A percentile compares a stretch with the other conserved stretches of the same genome.
phyloP scores from a whole-genome alignment of 768 basidiomycete species.

The Rhodotorula paludigena region DNA sequence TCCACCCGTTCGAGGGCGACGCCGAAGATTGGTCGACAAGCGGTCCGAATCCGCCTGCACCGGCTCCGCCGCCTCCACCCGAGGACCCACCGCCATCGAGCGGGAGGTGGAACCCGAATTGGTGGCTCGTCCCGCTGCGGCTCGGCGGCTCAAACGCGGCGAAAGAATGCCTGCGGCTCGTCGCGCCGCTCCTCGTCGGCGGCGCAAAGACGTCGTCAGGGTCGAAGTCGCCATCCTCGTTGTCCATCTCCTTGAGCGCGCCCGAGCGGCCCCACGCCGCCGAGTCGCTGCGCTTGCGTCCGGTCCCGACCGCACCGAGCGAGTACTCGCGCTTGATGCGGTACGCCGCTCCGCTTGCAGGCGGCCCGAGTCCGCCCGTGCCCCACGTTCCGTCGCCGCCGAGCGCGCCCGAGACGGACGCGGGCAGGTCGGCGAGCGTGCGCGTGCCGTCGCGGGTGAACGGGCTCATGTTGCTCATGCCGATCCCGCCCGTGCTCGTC shows the following conservation, averaged over 20 bases:
- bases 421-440: not conserved
- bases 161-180: conserved; percentile 42
- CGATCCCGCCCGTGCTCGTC: conserved; percentile 15
- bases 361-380: not conserved
- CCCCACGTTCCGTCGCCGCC: conserved; percentile 1
- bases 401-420: not conserved
- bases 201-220: conserved; percentile 34
- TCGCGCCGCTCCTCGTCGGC: conserved; percentile 42
- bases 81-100: not conserved
- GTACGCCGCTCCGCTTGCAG: conserved; percentile 10
- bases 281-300: conserved; percentile 34
- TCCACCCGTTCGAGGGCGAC: conserved; percentile 6
- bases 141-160: conserved; percentile 38
- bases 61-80: not conserved
- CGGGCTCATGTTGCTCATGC: conserved; percentile 31
- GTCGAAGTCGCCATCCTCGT: conserved; percentile 34
- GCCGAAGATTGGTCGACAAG: not conserved
- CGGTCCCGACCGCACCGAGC: conserved; percentile 38
- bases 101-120: conserved; percentile 41
- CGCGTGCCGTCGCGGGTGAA: conserved; percentile 30
- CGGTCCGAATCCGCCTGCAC: conserved; percentile 9
- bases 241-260: conserved; percentile 30
- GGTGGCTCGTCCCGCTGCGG: conserved; percentile 18
- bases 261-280: conserved; percentile 27
- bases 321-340: conserved; percentile 26